Evolutionary conservation across 2,329 filamentous ascomycete genomes (phyloP).

Genomic region (Fusarium nelsonii): DNA sequence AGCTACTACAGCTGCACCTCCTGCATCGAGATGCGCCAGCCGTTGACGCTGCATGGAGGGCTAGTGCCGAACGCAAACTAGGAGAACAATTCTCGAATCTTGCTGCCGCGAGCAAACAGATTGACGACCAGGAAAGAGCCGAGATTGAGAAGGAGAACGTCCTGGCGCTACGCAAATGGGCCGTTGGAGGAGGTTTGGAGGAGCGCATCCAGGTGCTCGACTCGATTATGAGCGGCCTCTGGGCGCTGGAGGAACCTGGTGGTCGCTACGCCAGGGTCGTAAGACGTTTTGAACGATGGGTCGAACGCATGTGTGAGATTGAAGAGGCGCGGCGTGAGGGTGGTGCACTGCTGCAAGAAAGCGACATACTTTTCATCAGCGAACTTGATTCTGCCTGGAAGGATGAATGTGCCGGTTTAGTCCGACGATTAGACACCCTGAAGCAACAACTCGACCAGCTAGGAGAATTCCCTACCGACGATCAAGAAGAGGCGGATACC

Average conservation of each 20-base stretch:
- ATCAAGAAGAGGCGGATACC: constrained; percentile 7
- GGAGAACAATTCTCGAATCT: constrained; percentile 59
- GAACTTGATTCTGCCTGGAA: constrained; percentile 70
- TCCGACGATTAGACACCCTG: constrained; percentile 68
- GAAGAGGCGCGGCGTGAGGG: constrained; percentile 58
- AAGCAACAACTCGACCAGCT: constrained; percentile 62
- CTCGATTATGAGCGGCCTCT: constrained; percentile 67
- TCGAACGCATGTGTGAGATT: constrained; percentile 60
- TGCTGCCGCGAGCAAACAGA: constrained; percentile 50
- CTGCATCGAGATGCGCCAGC: constrained; percentile 67
- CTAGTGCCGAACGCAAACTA: constrained; percentile 65
- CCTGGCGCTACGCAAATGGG: constrained; percentile 66
- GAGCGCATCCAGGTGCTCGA: constrained; percentile 70
- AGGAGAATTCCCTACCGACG: constrained; percentile 47
- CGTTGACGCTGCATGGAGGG: constrained; percentile 65
- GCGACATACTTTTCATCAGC: constrained; percentile 62
- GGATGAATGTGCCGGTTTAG: constrained; percentile 66
- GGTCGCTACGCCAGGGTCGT: constrained; percentile 69
- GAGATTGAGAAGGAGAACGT: constrained; percentile 64
- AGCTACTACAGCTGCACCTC: constrained; percentile 74
- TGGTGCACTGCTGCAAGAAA: constrained; percentile 52
- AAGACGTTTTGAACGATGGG: constrained; percentile 71
- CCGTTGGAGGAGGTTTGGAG: constrained; percentile 58
- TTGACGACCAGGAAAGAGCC: constrained; percentile 57
- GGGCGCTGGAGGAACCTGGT: constrained; percentile 66